Evolutionary conservation across 768 basidiomycete species (phyloP).

Genomic region (Scleroderma citrinum): DNA sequence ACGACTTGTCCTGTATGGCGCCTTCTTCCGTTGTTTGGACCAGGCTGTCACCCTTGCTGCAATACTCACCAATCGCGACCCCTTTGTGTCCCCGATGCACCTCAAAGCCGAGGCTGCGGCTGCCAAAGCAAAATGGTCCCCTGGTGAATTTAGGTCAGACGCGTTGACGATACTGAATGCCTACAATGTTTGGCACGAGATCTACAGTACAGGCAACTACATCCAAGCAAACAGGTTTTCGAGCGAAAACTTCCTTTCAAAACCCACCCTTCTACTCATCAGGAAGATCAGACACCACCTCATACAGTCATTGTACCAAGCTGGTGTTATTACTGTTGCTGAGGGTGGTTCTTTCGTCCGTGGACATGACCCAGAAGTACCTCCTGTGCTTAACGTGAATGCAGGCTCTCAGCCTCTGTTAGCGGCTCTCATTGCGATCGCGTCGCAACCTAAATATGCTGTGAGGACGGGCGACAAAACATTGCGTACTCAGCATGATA

Average conservation of each 20-base stretch:
- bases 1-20: constrained; percentile 81
- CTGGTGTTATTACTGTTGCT: constrained; percentile 78
- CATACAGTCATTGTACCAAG: constrained; percentile 66
- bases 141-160: constrained; percentile 79
- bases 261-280: constrained; percentile 76
- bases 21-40: constrained; percentile 90
- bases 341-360: constrained; percentile 47
- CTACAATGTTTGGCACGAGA: constrained; percentile 73
- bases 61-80: constrained; percentile 83
- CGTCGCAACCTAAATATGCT: constrained; percentile 87
- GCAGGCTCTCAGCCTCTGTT: constrained; percentile 71
- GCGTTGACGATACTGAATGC: constrained; percentile 73
- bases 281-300: constrained; percentile 77
- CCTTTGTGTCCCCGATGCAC: constrained; percentile 80
- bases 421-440: constrained; percentile 78
- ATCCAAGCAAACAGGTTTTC: constrained; percentile 68
- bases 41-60: constrained; percentile 87
- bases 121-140: constrained; percentile 74
- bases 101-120: constrained; percentile 64
- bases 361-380: constrained; percentile 41
- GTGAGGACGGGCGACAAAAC: constrained; percentile 63
- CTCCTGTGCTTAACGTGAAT: constrained; percentile 65
- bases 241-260: constrained; percentile 80
- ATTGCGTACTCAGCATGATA: constrained; percentile 74
- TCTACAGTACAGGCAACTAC: constrained; percentile 65